Conservation (phyloP, 805 yeast genomes). For the Candida taoyuanica region DNA sequence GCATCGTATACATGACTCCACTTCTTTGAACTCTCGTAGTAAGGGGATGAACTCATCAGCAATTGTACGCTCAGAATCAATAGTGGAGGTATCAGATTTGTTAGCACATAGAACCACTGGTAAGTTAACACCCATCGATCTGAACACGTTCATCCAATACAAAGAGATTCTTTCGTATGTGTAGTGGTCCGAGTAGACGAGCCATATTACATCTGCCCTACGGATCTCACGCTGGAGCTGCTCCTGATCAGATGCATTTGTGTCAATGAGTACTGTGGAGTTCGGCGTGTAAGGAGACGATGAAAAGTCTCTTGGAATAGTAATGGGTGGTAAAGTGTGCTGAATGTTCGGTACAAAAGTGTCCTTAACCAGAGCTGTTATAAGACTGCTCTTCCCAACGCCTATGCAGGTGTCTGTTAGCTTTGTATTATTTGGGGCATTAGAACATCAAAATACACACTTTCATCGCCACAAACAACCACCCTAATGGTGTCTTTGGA, state of each 20-base stretch:
- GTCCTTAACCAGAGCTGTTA: slow-evolving; percentile 79
- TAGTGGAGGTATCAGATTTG: slow-evolving; percentile 50
- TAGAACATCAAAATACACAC: slow-evolving; percentile 27
- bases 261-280: slow-evolving; percentile 74
- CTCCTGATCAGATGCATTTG: slow-evolving; percentile 60
- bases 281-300: slow-evolving; percentile 55
- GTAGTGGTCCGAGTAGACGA: slow-evolving; percentile 91
- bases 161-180: slow-evolving; percentile 88
- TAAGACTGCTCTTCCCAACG: slow-evolving; percentile 78
- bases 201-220: slow-evolving; percentile 86
- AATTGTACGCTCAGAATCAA: slow-evolving; percentile 43
- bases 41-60: slow-evolving; percentile 84
- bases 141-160: slow-evolving; percentile 91
- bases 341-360: slow-evolving; percentile 73
- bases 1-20: slow-evolving; percentile 85
- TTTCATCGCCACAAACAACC: slow-evolving; percentile 92
- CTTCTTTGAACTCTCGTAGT: slow-evolving; percentile 86
- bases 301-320: slow-evolving; percentile 71
- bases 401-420: slow-evolving; percentile 25
- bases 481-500: slow-evolving; percentile 59
- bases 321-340: slow-evolving; percentile 75
- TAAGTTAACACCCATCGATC: slow-evolving; percentile 89
- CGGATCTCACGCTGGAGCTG: slow-evolving; percentile 68
- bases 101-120: slow-evolving; percentile 92
- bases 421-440: too few species aligned